Conservation (phyloP, 169 alveolate genomes). For the Plasmodium malariae region DNA sequence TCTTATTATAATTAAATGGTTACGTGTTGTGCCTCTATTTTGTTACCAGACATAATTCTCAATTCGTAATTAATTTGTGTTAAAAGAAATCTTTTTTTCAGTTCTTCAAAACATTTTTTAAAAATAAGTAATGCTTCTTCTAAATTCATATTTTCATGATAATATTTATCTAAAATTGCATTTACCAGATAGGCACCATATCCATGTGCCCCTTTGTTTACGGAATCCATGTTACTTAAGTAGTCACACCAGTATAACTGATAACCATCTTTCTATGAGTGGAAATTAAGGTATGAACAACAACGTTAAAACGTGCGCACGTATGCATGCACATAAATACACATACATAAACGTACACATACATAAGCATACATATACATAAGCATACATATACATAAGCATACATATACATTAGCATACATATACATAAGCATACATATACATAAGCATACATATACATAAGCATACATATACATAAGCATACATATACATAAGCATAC, state of each 20-base stretch:
- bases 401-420: not conserved
- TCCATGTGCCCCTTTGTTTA: slow-evolving; percentile 93
- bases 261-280: slow-evolving; percentile 88
- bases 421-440: not conserved
- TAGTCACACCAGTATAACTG: slow-evolving; percentile 93
- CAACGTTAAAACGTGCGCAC: no score
- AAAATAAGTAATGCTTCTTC: slow-evolving; percentile 90
- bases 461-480: not conserved
- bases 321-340: not conserved
- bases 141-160: slow-evolving; percentile 87
- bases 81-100: slow-evolving; percentile 90
- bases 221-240: slow-evolving; percentile 89
- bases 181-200: slow-evolving; percentile 92
- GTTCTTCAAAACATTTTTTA: slow-evolving; percentile 90
- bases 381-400: not conserved
- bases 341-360: not conserved
- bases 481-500: not conserved
- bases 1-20: slow-evolving; percentile 45
- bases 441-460: not conserved
- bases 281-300: no score
- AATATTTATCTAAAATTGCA: slow-evolving; percentile 92
- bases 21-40: slow-evolving; percentile 79
- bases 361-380: not conserved
- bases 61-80: slow-evolving; percentile 87
- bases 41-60: slow-evolving; percentile 81